These are phyloP conservation scores for Corniculantispora saksenae DNA, from an alignment of 2,329 filamentous ascomycete species.

Conservation along the genomic window DNA sequence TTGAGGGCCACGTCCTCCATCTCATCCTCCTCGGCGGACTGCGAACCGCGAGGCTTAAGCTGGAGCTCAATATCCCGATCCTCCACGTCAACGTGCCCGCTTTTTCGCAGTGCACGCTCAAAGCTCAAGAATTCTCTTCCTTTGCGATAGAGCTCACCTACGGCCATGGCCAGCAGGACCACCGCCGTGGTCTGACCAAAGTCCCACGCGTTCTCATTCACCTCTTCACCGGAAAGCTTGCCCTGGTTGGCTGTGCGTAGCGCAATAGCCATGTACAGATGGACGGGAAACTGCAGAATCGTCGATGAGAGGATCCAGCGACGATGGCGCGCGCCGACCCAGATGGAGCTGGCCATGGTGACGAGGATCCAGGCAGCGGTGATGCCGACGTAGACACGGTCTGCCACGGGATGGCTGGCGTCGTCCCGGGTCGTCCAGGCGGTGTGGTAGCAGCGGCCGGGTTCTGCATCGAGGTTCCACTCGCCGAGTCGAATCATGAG, in stretches of 20 bases:
- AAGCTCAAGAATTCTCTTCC: not conserved
- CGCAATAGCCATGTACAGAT: slow-evolving; percentile 35
- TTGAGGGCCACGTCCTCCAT: not conserved
- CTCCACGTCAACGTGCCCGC: not conserved
- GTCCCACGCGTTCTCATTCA: slow-evolving; percentile 32
- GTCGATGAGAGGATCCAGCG: slow-evolving; percentile 29
- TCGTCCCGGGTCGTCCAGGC: slow-evolving; percentile 20
- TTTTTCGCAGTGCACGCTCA: not conserved
- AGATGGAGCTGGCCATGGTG: slow-evolving; percentile 25
- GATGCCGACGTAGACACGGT: slow-evolving; percentile 28
- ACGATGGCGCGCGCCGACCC: slow-evolving; percentile 21
- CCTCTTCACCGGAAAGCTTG: slow-evolving; percentile 17
- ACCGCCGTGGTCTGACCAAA: slow-evolving; percentile 35
- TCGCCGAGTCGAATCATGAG: slow-evolving; percentile 29
- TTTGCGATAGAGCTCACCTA: not conserved
- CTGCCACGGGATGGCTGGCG: slow-evolving; percentile 28
- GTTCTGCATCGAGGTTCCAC: slow-evolving; percentile 27
- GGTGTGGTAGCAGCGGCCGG: slow-evolving; percentile 31
- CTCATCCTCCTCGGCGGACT: not conserved
- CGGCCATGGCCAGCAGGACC: not conserved
- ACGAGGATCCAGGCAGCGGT: slow-evolving; percentile 25
- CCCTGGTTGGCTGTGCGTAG: slow-evolving; percentile 32
- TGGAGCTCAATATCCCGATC: not conserved
- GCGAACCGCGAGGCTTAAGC: not conserved
- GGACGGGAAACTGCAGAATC: slow-evolving; percentile 33